Evolutionary conservation across 257 asterid species (phyloP), one percentile per base, ranked within the genome.

Genomic region (Salvia hispanica): DNA sequence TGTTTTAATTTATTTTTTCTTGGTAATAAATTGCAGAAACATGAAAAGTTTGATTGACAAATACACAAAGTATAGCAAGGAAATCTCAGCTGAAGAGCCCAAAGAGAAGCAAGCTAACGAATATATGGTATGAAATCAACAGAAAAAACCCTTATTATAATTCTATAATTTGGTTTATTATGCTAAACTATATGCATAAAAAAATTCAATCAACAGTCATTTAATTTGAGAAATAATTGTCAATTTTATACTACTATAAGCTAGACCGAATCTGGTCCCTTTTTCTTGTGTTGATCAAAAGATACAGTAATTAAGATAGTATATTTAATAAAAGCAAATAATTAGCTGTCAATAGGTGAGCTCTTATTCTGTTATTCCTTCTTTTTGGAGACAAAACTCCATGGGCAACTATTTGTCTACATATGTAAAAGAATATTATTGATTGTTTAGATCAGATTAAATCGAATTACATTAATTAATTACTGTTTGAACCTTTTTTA

Each of bases 11-110:
- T 18, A 18, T 36, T 37, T 25, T 14, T 40, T 40, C 9, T 40
- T 40, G 45, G 11, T 9, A 45, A 8, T 36, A 9, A n/a, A 34
- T 51, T 56, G 16, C 52, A 89, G 96, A 74, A 81, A 72, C 85
- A 92, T 92, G 96, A 84, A 78, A 72, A 78, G 87, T 45, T 63
- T 92, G 88, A 89, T 89, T 51, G 96, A 89, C 70, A 92, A 66
- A 83, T 92, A 89, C 81, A 67, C 72, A 74, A 87, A 81, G 79
- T 68, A 74, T 61, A 80, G 42, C 71, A 69, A 76, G 72, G 88
- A 79, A 58, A 36, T 70, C 66, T 72, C 67, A 71, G 67, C 78
- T 62, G 85, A 58, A 2, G 31, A 25, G 10, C 60, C 76, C 74
- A 79, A 75, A 31, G 83, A 77, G 6, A 51, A 74, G 45, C 81